These are phyloP conservation scores for Trametes meyenii DNA, from an alignment of 768 basidiomycete genomes.

Conservation along the genomic window DNA sequence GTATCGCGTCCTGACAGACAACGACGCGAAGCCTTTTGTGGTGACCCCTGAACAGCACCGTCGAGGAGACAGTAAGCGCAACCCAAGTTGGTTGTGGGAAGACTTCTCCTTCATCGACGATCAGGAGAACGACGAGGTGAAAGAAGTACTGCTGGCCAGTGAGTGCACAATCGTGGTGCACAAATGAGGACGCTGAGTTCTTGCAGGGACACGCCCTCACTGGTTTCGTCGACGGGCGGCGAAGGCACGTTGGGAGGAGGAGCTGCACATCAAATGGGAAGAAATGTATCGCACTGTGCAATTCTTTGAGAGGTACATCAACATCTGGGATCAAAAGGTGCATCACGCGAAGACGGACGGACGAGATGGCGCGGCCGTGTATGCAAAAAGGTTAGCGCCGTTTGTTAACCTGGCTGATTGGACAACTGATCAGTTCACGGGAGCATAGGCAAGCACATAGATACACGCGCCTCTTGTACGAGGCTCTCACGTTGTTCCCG, in stretches of 20 bases:
- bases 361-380: neutral
- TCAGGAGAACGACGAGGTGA: neutral
- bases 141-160: neutral
- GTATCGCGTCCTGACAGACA: neutral
- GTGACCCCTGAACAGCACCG: neutral
- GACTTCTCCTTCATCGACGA: neutral
- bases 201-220: neutral
- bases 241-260: conserved; percentile 3
- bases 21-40: neutral
- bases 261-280: neutral
- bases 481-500: too few relatives aligned
- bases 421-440: too few relatives aligned
- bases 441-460: too few relatives aligned
- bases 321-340: neutral
- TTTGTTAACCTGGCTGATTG: too few relatives aligned
- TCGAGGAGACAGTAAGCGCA: neutral
- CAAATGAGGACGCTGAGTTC: neutral
- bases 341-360: neutral
- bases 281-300: neutral
- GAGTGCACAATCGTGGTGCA: neutral
- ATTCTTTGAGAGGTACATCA: neutral
- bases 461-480: too few relatives aligned
- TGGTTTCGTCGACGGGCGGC: conserved; percentile 6
- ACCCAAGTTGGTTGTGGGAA: neutral
- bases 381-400: neutral